Conservation (phyloP, 768 basidiomycete species). For the Cyclocybe aegerita region DNA sequence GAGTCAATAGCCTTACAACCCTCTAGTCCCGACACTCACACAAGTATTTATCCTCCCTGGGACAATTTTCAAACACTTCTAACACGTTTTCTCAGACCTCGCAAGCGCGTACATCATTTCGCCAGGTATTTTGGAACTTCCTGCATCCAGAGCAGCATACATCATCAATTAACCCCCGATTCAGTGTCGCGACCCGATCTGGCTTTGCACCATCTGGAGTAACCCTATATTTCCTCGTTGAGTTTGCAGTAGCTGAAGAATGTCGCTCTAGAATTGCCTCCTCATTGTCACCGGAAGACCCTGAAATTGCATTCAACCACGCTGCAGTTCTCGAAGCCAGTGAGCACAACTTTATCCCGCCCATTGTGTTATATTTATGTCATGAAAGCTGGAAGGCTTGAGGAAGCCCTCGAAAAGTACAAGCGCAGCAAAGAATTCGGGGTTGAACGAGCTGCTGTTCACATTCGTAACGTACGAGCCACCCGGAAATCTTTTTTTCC, state of each 20-base stretch:
- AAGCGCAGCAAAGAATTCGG: constrained; percentile 75
- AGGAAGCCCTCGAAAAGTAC: constrained; percentile 81
- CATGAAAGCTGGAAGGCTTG: constrained; percentile 67
- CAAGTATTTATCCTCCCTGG: constrained; percentile 53
- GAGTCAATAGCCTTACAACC: constrained; percentile 82
- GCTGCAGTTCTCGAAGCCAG: constrained; percentile 90
- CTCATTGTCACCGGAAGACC: constrained; percentile 84
- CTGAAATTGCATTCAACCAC: constrained; percentile 90
- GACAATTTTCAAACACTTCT: constrained; percentile 1
- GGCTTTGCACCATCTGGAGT: constrained; percentile 82
- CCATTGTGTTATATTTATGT: constrained; percentile 19
- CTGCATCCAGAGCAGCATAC: background rate
- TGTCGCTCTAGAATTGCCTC: constrained; percentile 65
- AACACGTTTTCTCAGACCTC: constrained; percentile 52
- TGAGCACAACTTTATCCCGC: constrained; percentile 34
- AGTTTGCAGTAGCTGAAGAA: constrained; percentile 24
- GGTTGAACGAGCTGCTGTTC: constrained; percentile 78
- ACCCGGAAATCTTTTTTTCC: constrained; percentile 5
- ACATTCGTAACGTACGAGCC: constrained; percentile 73
- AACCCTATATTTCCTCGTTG: constrained; percentile 20
- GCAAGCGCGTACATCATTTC: constrained; percentile 90
- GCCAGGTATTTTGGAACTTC: constrained; percentile 28
- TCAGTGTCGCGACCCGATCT: constrained; percentile 80
- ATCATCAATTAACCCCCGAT: constrained; percentile 8
- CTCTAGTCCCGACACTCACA: constrained; percentile 83